These are phyloP conservation scores for Pulveroboletus sp. DNA, from an alignment of 768 basidiomycete species.

Conservation along the genomic window DNA sequence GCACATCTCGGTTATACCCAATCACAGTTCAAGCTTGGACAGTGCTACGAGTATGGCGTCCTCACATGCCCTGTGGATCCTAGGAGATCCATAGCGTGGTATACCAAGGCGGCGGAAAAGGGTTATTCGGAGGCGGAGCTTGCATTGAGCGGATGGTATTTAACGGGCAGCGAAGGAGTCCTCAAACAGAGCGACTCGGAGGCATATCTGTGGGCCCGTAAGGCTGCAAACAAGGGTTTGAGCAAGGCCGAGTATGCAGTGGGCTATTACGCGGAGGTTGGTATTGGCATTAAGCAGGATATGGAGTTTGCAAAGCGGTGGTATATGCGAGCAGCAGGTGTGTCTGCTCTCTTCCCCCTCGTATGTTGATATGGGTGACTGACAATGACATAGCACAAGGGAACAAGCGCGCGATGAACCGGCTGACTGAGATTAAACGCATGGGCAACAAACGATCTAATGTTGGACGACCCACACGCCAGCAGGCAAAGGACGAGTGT, in stretches of 20 bases:
- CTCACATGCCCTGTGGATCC: conserved; percentile 92
- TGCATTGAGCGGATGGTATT: conserved; percentile 96
- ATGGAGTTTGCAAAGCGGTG: conserved; percentile 93
- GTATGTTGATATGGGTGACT: not conserved
- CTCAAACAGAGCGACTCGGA: conserved; percentile 97
- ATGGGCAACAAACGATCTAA: conserved; percentile 75
- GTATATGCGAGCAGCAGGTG: conserved; percentile 99
- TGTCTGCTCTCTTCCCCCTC: conserved; percentile 24
- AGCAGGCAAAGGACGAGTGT: conserved; percentile 93
- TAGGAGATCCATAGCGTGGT: conserved; percentile 93
- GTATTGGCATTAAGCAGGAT: conserved; percentile 96
- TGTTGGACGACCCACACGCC: conserved; percentile 81
- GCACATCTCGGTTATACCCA: conserved; percentile 92
- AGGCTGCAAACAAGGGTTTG: conserved; percentile 93
- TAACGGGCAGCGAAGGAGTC: conserved; percentile 92
- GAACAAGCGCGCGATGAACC: conserved; percentile 96
- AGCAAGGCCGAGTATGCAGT: conserved; percentile 99
- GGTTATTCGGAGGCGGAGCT: conserved; percentile 93
- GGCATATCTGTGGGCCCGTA: conserved; percentile 97
- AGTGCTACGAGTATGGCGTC: conserved; percentile 90
- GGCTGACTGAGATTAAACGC: conserved; percentile 93
- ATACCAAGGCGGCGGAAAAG: conserved; percentile 96
- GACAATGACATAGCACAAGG: conserved; percentile 69
- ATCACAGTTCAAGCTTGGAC: conserved; percentile 92
- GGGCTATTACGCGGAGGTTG: conserved; percentile 96